Evolutionary conservation across 2,329 filamentous ascomycete genomes (phyloP), one percentile per base, ranked within the genome.

Genomic region (Alternaria rosae): DNA sequence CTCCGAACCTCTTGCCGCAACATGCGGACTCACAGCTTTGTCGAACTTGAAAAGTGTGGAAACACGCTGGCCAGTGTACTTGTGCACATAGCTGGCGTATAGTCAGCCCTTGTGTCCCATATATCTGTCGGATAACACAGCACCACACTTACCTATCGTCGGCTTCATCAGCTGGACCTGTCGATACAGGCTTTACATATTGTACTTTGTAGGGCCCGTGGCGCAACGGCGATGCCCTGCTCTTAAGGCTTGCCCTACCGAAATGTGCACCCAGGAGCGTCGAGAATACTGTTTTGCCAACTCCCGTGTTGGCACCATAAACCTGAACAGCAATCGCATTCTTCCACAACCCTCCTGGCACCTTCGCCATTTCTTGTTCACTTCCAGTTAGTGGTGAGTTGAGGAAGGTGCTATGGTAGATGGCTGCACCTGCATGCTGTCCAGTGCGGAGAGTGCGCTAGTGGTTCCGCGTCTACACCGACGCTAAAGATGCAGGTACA

Each of bases 101-200:
- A 38, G 23, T 61, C 32, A 61, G 54, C 38, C 30, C 23, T 20
- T 28, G 6, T 17, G 11, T 57, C n/a, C 25, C 47, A 52, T 11
- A 35, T n/a, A n/a, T 8, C 20, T 47, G 15, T 41, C 21, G 20
- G 8, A 13, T 35, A 28, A 30, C 26, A 15, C 32, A 28, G 8
- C 50, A 41, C 10, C 4, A 20, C 13, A 25, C 72, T 53, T 82
- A 92, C 90, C 83, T 78, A 75, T 91, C 87, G 79, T 95, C 92
- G 15, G 90, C 89, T 57, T 94, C 91, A 25, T 87, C 80, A 10
- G 81, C 74, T 8, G 90, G 85, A 1, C 92, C 93, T 0, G 92
- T 95, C 2, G 92, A 94, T 2, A 96, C 89, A 0, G 92, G 92
- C 77, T 96, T 96, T 57, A 96, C 76, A 76, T 92, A 96, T 11